phyloP scores from a whole-genome alignment of 1,139 yeast species.

The Diutina neorugosa region DNA sequence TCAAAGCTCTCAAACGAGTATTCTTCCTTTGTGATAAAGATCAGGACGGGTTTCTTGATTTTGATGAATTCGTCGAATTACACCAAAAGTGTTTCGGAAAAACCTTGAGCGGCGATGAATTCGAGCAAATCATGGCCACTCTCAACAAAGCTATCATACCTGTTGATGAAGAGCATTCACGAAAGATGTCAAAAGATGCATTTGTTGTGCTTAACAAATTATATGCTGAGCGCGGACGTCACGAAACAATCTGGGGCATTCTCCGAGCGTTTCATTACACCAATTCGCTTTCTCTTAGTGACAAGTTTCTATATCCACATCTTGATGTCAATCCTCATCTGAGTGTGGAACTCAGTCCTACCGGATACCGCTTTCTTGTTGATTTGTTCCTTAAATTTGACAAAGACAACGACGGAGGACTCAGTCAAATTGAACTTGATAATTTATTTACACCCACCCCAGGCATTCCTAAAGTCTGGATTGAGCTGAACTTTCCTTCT shows the following conservation, averaged over 20 bases:
- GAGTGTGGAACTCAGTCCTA: constrained; percentile 84
- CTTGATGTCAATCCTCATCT: constrained; percentile 67
- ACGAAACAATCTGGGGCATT: constrained; percentile 95
- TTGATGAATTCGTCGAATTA: constrained; percentile 51
- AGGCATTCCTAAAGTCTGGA: constrained; percentile 82
- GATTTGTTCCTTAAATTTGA: constrained; percentile 82
- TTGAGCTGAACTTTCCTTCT: constrained; percentile 70
- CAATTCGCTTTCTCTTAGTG: constrained; percentile 76
- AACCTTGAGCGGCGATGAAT: constrained; percentile 16
- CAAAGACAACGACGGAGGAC: constrained; percentile 91
- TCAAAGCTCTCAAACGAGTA: constrained; percentile 64
- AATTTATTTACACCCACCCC: constrained; percentile 80
- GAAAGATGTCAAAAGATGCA: constrained; percentile 49
- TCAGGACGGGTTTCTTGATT: constrained; percentile 74
- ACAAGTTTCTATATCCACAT: constrained; percentile 63
- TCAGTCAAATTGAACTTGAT: constrained; percentile 57
- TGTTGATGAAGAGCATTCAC: constrained; percentile 10
- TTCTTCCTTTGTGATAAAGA: constrained; percentile 81
- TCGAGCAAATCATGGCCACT: constrained; percentile 16
- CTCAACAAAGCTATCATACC: constrained; percentile 19
- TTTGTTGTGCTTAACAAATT: constrained; percentile 65
- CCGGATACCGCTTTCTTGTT: constrained; percentile 86
- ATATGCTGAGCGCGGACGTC: constrained; percentile 84
- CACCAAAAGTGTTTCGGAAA: constrained; percentile 64
- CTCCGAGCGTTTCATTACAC: constrained; percentile 81